Base-by-base conservation (phyloP, 768 basidiomycete species). In the Wakefieldia striispora region DNA sequence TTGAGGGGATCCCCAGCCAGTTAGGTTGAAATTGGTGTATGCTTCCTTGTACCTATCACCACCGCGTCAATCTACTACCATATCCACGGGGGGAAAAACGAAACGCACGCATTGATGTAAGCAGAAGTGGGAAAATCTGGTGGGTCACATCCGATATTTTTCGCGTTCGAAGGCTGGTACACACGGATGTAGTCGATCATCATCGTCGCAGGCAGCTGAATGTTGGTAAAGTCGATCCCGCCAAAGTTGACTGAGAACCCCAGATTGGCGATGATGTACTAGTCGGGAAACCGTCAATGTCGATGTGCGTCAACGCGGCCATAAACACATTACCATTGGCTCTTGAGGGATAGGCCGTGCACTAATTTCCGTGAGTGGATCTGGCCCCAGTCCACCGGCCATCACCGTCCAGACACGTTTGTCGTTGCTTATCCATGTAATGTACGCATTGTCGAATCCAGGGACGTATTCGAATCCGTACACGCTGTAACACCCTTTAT, bases 151-250 rank as follows among this genome's bases (percentile, higher is more conserved):
- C 84, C 82, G 34, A 82, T 69, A 53, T 83, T 83, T 55, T 72
- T 67, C 10, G 64, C 57, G 49, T 70, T 65, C 44, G 72, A 65
- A 21, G 71, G 70, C 57, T 86, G 86, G 58, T 86, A 88, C 12
- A 95, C 87, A 2, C 93, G 80, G 49, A 95, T 82, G 50, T 83
- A 95, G 61, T 95, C 93, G 43, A 94, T 70, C 47, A 72, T 72
- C 86, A 94, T 84, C 23, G 71, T 74, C 9, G 78, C 65, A 5
- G 82, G 82, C 59, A 85, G 75, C 17, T 67, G 65, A 24, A 89
- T 61, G 34, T 79, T 57, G 6, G 72, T 71, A 45, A 82, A 74
- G 56, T 90, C 82, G 58, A 89, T 79, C 8, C 65, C 72, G 14
- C 84, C 87, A 64, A 90, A 90, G 59, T 79, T 82, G 38, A 70